A percentile compares a stretch with the other conserved stretches of the same genome.
Evolutionary conservation across 208 protist genomes (phyloP).

Genomic region (Acanthamoeba castellanii): DNA sequence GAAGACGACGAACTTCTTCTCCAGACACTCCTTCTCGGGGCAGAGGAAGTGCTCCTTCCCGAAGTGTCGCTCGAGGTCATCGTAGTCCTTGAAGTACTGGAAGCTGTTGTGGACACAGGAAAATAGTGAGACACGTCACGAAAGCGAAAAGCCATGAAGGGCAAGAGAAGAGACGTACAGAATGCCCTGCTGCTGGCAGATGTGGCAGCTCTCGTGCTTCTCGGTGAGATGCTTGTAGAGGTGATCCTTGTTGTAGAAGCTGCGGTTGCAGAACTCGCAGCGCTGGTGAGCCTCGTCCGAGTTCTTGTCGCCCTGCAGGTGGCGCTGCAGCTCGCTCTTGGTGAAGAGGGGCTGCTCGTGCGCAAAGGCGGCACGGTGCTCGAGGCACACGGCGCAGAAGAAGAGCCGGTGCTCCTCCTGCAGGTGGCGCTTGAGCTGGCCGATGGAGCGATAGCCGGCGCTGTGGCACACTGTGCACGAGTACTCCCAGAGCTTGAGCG

Average conservation of each 20-base stretch:
- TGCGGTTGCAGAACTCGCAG: slow-evolving; percentile 57
- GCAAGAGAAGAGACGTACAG: neutral
- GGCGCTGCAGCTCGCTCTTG: slow-evolving; percentile 9
- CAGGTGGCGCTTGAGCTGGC: slow-evolving; percentile 43
- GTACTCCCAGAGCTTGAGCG: slow-evolving; percentile 36
- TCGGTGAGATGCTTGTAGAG: slow-evolving; percentile 63
- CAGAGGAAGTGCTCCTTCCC: slow-evolving; percentile 46
- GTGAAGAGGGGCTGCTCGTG: slow-evolving; percentile 26
- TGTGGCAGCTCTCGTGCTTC: slow-evolving; percentile 51
- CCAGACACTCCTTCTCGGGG: slow-evolving; percentile 20
- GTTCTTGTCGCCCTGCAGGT: neutral
- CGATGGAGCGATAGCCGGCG: neutral
- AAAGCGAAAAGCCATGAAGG: neutral
- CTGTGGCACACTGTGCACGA: slow-evolving; percentile 12
- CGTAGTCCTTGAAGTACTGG: slow-evolving; percentile 61
- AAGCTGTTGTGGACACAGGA: neutral
- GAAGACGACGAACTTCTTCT: slow-evolving; percentile 71
- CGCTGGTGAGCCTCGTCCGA: slow-evolving; percentile 25
- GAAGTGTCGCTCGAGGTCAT: slow-evolving; percentile 42
- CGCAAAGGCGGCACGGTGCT: slow-evolving; percentile 3
- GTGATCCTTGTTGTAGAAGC: slow-evolving; percentile 49
- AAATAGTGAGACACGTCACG: neutral
- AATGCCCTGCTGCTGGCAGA: slow-evolving; percentile 45
- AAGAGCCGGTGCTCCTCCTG: slow-evolving; percentile 1
- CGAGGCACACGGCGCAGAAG: slow-evolving; percentile 29